These are phyloP conservation scores for Dothistroma pini DNA, from an alignment of 2,329 filamentous ascomycete genomes.

Conservation along the genomic window DNA sequence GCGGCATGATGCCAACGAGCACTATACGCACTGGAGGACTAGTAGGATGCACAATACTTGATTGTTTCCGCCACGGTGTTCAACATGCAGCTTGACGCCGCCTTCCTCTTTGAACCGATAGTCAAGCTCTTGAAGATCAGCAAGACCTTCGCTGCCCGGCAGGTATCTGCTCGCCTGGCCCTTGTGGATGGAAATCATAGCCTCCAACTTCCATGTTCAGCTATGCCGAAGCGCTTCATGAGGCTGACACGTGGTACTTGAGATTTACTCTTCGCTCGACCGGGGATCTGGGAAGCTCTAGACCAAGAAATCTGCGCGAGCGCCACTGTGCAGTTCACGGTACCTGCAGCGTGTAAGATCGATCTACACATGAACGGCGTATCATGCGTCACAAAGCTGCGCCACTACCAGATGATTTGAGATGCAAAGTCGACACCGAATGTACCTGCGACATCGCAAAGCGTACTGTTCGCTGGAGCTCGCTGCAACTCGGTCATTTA, in stretches of 20 bases:
- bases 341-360: neutral
- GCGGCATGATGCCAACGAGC: neutral
- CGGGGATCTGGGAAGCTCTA: neutral
- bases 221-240: neutral
- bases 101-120: neutral
- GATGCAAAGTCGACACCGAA: neutral
- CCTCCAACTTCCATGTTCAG: neutral
- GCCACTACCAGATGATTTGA: neutral
- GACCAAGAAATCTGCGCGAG: neutral
- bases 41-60: neutral
- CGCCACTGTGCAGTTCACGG: neutral
- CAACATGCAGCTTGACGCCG: neutral
- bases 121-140: neutral
- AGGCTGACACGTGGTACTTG: neutral
- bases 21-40: neutral
- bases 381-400: neutral
- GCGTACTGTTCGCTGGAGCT: neutral
- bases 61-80: neutral
- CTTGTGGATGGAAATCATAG: neutral
- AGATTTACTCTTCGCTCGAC: neutral
- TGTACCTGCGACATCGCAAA: neutral
- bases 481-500: neutral
- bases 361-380: neutral
- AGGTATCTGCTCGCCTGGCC: too few relatives aligned
- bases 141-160: too few relatives aligned